Conservation (phyloP, 1,284 basidiomycete species). For the Ustilago trichophora region DNA sequence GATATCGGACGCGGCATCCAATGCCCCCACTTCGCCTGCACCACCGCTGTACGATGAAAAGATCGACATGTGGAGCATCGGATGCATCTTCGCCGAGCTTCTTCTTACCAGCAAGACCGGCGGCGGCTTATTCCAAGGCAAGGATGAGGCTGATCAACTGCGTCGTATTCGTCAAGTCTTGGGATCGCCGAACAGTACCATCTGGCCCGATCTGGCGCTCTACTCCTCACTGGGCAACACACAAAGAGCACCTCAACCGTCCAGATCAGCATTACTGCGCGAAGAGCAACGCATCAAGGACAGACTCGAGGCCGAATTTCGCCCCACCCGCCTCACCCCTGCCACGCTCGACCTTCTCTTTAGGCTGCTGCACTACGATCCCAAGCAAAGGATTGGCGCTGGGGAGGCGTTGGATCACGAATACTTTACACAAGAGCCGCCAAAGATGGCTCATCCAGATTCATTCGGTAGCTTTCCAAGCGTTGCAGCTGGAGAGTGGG, state of each 20-base stretch:
- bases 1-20: neutral
- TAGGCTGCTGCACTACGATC: slow-evolving; percentile 86
- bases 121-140: slow-evolving; percentile 94
- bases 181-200: slow-evolving; percentile 82
- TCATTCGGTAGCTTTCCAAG: slow-evolving; percentile 95
- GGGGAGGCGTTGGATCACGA: slow-evolving; percentile 88
- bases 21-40: neutral
- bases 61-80: slow-evolving; percentile 80
- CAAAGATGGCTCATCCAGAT: slow-evolving; percentile 93
- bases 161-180: slow-evolving; percentile 82
- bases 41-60: slow-evolving; percentile 55
- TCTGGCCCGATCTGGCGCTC: slow-evolving; percentile 84
- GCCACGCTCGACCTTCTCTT: slow-evolving; percentile 86
- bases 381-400: slow-evolving; percentile 81
- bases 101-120: slow-evolving; percentile 73
- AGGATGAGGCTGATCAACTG: slow-evolving; percentile 90
- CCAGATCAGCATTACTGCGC: neutral
- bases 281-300: slow-evolving; percentile 26
- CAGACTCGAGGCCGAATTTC: slow-evolving; percentile 73
- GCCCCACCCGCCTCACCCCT: slow-evolving; percentile 70
- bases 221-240: slow-evolving; percentile 72
- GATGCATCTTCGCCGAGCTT: slow-evolving; percentile 97
- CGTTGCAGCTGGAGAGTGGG: slow-evolving; percentile 92
- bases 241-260: neutral
- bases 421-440: slow-evolving; percentile 87